Evolutionary conservation across 2,329 filamentous ascomycete species (phyloP).

Genomic region (Shiraia bambusicola): DNA sequence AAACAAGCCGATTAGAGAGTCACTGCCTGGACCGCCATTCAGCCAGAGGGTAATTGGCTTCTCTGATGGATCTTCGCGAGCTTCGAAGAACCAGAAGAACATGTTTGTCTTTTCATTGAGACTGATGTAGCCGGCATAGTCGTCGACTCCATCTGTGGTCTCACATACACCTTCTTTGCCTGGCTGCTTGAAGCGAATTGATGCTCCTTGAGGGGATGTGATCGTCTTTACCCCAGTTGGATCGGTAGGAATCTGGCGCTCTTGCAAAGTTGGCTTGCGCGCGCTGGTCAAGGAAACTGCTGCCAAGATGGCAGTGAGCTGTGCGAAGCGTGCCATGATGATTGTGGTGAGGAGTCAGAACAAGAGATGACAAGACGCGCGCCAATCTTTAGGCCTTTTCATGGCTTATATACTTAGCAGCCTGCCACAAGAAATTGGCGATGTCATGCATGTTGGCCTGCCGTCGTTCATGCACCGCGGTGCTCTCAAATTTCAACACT

Average conservation of each 20-base stretch:
- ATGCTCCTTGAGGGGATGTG: constrained; percentile 37
- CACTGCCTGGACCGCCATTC: constrained; percentile 56
- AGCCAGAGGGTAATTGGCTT: constrained; percentile 51
- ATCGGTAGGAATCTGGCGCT: constrained; percentile 35
- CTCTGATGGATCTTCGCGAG: constrained; percentile 45
- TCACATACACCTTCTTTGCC: constrained; percentile 48
- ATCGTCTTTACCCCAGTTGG: constrained; percentile 36
- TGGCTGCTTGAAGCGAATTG: constrained; percentile 40
- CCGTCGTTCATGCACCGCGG: background rate
- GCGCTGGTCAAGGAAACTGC: constrained; percentile 20
- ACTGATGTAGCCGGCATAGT: constrained; percentile 43
- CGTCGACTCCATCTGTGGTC: constrained; percentile 38
- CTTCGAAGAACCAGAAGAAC: constrained; percentile 54
- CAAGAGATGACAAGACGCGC: constrained; percentile 6
- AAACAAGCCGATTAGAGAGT: constrained; percentile 59
- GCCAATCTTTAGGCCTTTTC: constrained; percentile 1
- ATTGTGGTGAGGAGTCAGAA: constrained; percentile 10
- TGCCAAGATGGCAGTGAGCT: constrained; percentile 24
- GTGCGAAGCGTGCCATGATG: constrained; percentile 27
- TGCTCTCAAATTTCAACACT: too few relatives aligned
- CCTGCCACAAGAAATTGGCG: background rate
- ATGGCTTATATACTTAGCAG: constrained; percentile 10
- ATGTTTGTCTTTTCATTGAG: constrained; percentile 40
- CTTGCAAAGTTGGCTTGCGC: constrained; percentile 27
- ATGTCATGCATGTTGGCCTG: background rate